Evolutionary conservation across 768 basidiomycete species (phyloP), one percentile per base, ranked within the genome.

Genomic region (Tephrocybe sp.): DNA sequence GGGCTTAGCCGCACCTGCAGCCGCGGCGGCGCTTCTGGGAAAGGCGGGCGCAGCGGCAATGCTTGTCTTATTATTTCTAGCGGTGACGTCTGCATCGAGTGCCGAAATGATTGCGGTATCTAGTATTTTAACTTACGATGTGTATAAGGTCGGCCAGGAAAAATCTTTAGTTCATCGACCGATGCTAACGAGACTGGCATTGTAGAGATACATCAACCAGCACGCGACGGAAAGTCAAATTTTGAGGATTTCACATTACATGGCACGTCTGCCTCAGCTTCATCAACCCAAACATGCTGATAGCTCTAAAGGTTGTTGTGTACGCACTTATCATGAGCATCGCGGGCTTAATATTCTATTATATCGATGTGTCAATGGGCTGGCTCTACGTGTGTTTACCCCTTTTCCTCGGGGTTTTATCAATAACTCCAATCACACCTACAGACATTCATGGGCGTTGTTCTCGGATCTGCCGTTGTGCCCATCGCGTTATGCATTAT

Each of bases 71-170:
- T 79, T 95, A 30, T 95, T 95, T 75, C 71, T 94, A 65, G 90
- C 91, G 10, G 90, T 94, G 56, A 90, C 89, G 1, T 83, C 84
- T 41, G 90, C 92, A 2, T 89, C 87, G 39, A 85, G 84, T 39
- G 94, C 94, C 11, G 95, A 98, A 68, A 75, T 95, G 50, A 95
- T 98, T 59, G 95, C 93, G 0, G 90, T 94, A 2, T 92, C 91
- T 1, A 82, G 83, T 0, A 62, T 95, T 43, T 62, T 93, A 60
- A 92, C 92, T 0, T 93, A 90, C 60, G 93, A 94, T 65, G 73
- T 93, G 5, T 91, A 92, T 69, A 87, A 87, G 76, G 84, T 82
- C 34, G 7, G 60, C 49, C 26, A 17, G 20, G 13, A 34, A 10
- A 5, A n/a, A 11, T 26, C n/a, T 50, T 40, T 12, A 19, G 2